Evolutionary conservation across 108 stramenopile genomes (phyloP), one percentile per base, ranked within the genome.

Genomic region (Stephanodiscus triporus): DNA sequence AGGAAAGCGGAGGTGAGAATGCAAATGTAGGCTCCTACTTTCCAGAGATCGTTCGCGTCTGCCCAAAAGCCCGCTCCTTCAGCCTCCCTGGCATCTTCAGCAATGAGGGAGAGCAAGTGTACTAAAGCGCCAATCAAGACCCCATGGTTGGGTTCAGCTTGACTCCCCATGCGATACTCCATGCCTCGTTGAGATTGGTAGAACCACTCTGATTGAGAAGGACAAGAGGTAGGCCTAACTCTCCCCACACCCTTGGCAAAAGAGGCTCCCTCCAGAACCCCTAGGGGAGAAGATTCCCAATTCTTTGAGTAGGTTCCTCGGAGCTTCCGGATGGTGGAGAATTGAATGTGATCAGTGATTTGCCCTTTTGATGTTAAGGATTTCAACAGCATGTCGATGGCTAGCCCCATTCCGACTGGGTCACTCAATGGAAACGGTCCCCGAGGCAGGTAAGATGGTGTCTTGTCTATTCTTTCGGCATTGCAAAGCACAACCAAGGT

Each of bases 321-420:
- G 1, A 40, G 40, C 40, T 11, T 40, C 4, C 40, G 8, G 8
- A 40, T 5, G 9, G 40, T 40, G 4, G 57, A 42, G 24, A 66
- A 72, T 30, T 78, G 77, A 2, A 73, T 58, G 10, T 26, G 45
- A 2, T 49, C 0, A 2, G 24, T 13, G 24, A 51, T 78, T 9
- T 48, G 1, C 1, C 72, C 77, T 53, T 26, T 48, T 2, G 64
- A 56, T 14, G 30, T 30, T 14, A 68, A 13, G 2, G 70, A 72
- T 2, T 72, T 36, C 9, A 45, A 8, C 0, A 56, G 16, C 63
- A 72, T 77, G 17, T 77, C 70, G 6, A 77, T 13, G 0, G 70
- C 54, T 16, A 56, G 1, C 14, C 63, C 37, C 70, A 77, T 77
- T 5, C 70, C 70, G 2, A 72, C 54, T 7, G 19, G 19, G 22